A percentile compares a stretch with the other conserved stretches of the same genome.
Evolutionary conservation across 2,329 filamentous ascomycete species (phyloP).

Genomic region (Lasiodiplodia gonubiensis): DNA sequence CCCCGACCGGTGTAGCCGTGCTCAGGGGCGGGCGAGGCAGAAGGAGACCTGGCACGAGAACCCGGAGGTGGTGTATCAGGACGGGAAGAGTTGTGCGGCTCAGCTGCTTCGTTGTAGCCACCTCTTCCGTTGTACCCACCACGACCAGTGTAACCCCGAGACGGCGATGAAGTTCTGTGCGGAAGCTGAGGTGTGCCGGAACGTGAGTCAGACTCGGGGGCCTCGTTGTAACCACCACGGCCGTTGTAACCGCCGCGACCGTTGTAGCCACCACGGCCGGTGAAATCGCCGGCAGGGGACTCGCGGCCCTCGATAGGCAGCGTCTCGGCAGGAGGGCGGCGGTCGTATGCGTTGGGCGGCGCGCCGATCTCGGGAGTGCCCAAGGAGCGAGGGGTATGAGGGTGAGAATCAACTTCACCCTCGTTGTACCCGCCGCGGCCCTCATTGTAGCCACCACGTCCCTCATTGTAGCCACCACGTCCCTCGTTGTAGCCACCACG

Average conservation of each 20-base stretch:
- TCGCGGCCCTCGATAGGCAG: conserved; percentile 8
- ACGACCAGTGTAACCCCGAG: conserved; percentile 36
- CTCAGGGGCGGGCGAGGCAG: neutral
- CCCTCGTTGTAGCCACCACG: conserved; percentile 40
- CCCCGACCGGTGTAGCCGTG: conserved; percentile 36
- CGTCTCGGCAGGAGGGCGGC: conserved; percentile 18
- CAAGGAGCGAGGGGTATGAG: conserved; percentile 12
- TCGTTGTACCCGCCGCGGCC: conserved; percentile 33
- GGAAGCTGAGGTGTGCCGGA: conserved; percentile 10
- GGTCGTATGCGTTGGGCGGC: conserved; percentile 15
- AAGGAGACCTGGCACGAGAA: conserved; percentile 13
- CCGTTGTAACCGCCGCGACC: conserved; percentile 43
- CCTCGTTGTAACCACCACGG: conserved; percentile 32
- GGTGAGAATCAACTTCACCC: conserved; percentile 27
- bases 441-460: conserved; percentile 30
- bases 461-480: conserved; percentile 31
- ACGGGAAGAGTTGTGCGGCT: conserved; percentile 1
- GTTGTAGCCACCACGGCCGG: conserved; percentile 39
- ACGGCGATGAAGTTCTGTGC: conserved; percentile 3
- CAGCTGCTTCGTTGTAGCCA: conserved; percentile 30
- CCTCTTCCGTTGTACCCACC: conserved; percentile 40
- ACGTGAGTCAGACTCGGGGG: conserved; percentile 15
- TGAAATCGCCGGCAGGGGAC: conserved; percentile 29
- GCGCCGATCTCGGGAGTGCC: conserved; percentile 10
- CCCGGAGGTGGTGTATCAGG: conserved; percentile 17